Evolutionary conservation across 2,329 filamentous ascomycete species (phyloP).

Genomic region (Sporothrix brasiliensis): DNA sequence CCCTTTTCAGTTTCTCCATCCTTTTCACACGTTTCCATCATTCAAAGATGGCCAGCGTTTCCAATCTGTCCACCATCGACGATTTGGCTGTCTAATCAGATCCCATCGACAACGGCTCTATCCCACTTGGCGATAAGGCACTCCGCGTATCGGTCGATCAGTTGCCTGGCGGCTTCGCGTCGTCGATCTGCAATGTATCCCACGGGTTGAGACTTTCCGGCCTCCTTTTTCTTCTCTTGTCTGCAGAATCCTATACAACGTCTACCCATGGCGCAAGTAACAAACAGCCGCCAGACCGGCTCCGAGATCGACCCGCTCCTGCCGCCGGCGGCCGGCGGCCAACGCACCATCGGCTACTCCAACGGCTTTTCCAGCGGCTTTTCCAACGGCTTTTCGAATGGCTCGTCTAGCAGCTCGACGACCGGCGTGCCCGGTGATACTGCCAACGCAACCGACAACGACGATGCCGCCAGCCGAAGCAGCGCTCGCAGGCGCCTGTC

Average conservation of each 20-base stretch:
- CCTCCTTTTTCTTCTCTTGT: neutral
- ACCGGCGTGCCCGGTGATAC: neutral
- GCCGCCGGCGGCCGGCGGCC: neutral
- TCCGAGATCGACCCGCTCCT: slow-evolving; percentile 22
- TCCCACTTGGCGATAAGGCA: neutral
- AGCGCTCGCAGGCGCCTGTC: slow-evolving; percentile 5
- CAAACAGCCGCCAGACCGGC: slow-evolving; percentile 1
- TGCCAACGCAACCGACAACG: neutral
- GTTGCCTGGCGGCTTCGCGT: neutral
- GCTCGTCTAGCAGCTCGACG: neutral
- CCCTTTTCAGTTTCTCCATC: neutral
- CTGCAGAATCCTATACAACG: neutral
- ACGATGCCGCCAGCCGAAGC: neutral
- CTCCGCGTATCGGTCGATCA: neutral
- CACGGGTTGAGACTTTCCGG: neutral
- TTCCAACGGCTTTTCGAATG: neutral
- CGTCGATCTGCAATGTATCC: slow-evolving; percentile 1
- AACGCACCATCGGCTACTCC: neutral
- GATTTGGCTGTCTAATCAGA: slow-evolving; percentile 13
- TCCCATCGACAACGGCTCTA: neutral
- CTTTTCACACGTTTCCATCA: neutral
- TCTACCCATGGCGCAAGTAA: neutral
- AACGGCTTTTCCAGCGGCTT: neutral
- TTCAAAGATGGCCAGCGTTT: neutral
- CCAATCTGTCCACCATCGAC: neutral